Base-by-base conservation (phyloP, 2,329 filamentous ascomycete genomes). In the Ceratocystis variospora region DNA sequence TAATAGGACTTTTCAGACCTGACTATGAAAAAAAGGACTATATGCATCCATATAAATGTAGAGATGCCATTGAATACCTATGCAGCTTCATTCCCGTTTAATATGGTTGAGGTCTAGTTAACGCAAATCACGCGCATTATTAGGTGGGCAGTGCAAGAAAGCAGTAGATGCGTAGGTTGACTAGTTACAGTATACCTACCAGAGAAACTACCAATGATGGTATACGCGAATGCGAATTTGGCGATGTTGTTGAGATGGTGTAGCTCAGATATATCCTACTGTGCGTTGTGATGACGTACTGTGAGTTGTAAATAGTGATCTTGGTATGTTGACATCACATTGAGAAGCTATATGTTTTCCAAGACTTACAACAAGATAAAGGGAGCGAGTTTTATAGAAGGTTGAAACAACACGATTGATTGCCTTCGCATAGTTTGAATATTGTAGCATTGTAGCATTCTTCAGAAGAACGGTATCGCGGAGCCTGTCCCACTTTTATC, bases 21-120 rank as follows among this genome's bases (percentile, higher is more conserved):
- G 12, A 8, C 3, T 44, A n/a, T 4, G 25, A 22, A 44, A 12
- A 22, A 17, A 63, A 4, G 17, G n/a, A 64, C 10, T 6, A 31
- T 22, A 12, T 17, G 12, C 5, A 25, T 25, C 46, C 19, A 33
- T 25, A 4, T 12, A 19, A 19, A 44, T 61, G 53, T 65, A 68
- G 61, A 75, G 92, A 92, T 19, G 92, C 76, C 8, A 90, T 80
- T 0, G 89, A 89, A 69, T 84, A 88, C 71, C 83, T 81, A 0
- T 88, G 88, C 68, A 88, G 79, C 1, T 87, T 81, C 76, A 89
- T 80, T 68, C 83, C 84, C 90, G 87, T 70, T 87, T 79, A 63
- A 82, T 84, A 72, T 90, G 90, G 76, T 90, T 90, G 62, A 90
- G 76, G 0, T 87, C 87, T 12, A 90, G 73, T 70, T 87, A 89